Percentiles rank a stretch among this genome's conserved stretches.
These are phyloP conservation scores for Globisporangium carolinianum DNA, from an alignment of 352 stramenopile species.

Conservation along the genomic window DNA sequence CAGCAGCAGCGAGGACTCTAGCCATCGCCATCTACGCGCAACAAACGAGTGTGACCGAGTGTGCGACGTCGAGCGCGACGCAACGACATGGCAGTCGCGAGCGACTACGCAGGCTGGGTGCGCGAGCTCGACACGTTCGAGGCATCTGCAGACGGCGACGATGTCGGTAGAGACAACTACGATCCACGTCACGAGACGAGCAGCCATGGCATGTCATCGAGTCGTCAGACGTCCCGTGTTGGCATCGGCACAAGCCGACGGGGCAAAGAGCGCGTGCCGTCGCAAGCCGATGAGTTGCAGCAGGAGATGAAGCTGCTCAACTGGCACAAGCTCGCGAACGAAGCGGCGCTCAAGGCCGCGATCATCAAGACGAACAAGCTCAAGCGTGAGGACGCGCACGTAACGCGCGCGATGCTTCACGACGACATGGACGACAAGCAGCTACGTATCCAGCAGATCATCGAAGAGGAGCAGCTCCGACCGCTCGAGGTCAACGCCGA, in stretches of 20 bases:
- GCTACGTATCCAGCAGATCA: conserved; percentile 88
- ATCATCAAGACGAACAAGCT: conserved; percentile 88
- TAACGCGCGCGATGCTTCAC: conserved; percentile 31
- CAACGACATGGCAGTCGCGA: conserved; percentile 10
- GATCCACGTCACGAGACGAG: conserved; percentile 13
- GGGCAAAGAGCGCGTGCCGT: conserved; percentile 14
- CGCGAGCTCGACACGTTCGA: conserved; percentile 15
- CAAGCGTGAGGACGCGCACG: conserved; percentile 63
- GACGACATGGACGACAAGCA: conserved; percentile 75
- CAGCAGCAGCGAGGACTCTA: not conserved
- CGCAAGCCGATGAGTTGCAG: conserved; percentile 78
- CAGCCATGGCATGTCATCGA: not conserved
- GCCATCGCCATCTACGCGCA: not conserved
- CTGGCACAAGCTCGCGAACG: conserved; percentile 93
- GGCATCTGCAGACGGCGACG: not conserved
- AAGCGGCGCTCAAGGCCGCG: conserved; percentile 88
- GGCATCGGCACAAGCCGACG: conserved; percentile 4
- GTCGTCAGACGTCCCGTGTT: conserved; percentile 2
- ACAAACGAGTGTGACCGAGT: too few relatives aligned
- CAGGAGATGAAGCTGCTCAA: conserved; percentile 93
- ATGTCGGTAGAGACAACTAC: not conserved
- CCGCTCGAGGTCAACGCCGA: conserved; percentile 87
- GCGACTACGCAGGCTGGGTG: conserved; percentile 17
- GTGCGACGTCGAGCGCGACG: too few relatives aligned
- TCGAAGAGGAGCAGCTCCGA: conserved; percentile 89